Evolutionary conservation across 1,284 basidiomycete genomes (phyloP), one percentile per base, ranked within the genome.

Genomic region (Puccinia polysora): DNA sequence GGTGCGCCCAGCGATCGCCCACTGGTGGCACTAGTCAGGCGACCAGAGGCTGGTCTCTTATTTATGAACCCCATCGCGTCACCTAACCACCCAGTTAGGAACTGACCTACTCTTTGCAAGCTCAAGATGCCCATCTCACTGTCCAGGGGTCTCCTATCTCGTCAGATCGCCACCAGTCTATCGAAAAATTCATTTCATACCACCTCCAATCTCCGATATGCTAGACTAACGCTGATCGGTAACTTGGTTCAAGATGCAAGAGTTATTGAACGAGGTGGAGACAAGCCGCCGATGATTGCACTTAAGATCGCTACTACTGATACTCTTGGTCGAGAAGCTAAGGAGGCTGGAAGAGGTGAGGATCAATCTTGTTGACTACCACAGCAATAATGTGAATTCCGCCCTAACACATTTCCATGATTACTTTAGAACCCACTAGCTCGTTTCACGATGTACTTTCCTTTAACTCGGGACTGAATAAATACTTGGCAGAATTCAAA

Each of bases 361-460:
- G n/a, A 50, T 5, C 5, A 4, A 49, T 3, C 5, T 23, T 49
- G 12, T 55, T n/a, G 34, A 56, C 53, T 56, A 56, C 34, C 52
- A 23, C 36, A n/a, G n/a, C 5, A 5, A 50, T 20, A 34, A 30
- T 34, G 32, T 34, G 12, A 34, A n/a, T 56, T 15, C 20, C 23
- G 4, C 6, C 4, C n/a, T n/a, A n/a, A n/a, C n/a, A n/a, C n/a
- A n/a, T n/a, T n/a, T 56, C 12, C 23, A 55, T 12, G 28, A n/a
- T 50, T 25, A 4, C 38, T 40, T 1, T 25, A 67, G 65, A 67
- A 15, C 50, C 65, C 28, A 55, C 65, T 28, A 67, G 45, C 40
- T 67, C 65, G 1, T 67, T 55, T 30, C 52, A 55, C 38, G 65
- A 67, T 45, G 65, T 67, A 28, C 49, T 67, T 56, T 67, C 65